Percentiles rank a stretch among this genome's conserved stretches.
Evolutionary conservation across 2,329 filamentous ascomycete species (phyloP).

Genomic region (Trichophyton mentagrophytes): DNA sequence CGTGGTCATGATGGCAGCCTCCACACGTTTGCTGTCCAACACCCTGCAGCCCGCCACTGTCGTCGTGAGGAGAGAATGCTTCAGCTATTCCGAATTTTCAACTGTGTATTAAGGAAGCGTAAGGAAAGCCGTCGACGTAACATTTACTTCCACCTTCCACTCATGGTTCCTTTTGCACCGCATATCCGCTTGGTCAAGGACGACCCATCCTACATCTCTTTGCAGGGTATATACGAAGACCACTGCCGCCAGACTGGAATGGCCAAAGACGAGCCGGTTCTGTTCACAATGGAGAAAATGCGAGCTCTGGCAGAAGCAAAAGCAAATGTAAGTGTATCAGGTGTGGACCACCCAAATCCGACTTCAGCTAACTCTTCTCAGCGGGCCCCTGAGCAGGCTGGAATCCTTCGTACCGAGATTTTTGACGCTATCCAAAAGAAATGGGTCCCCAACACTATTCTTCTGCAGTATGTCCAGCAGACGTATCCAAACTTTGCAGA

Average conservation of each 20-base stretch:
- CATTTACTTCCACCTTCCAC: slow-evolving; percentile 85
- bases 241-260: slow-evolving; percentile 78
- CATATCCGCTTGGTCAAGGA: slow-evolving; percentile 94
- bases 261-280: slow-evolving; percentile 86
- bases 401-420: slow-evolving; percentile 72
- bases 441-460: slow-evolving; percentile 72
- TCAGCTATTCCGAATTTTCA: slow-evolving; percentile 95
- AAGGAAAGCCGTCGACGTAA: slow-evolving; percentile 92
- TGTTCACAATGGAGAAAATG: slow-evolving; percentile 93
- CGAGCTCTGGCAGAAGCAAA: slow-evolving; percentile 61
- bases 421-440: slow-evolving; percentile 88
- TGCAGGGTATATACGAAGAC: slow-evolving; percentile 93
- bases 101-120: slow-evolving; percentile 76
- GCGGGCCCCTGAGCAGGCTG: slow-evolving; percentile 51
- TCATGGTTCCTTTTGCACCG: slow-evolving; percentile 90
- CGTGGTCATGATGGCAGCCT: slow-evolving; percentile 93
- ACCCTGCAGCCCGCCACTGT: slow-evolving; percentile 84
- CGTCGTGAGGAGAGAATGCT: slow-evolving; percentile 87
- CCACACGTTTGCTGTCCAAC: slow-evolving; percentile 94
- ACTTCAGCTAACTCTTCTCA: slow-evolving; percentile 22
- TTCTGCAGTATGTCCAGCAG: slow-evolving; percentile 76
- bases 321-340: slow-evolving; percentile 32
- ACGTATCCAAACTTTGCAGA: slow-evolving; percentile 82
- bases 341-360: neutral
- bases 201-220: slow-evolving; percentile 81